These are phyloP conservation scores for Macadamia tetraphylla DNA, from an alignment of 164 flowering plant genomes.

Conservation along the genomic window DNA sequence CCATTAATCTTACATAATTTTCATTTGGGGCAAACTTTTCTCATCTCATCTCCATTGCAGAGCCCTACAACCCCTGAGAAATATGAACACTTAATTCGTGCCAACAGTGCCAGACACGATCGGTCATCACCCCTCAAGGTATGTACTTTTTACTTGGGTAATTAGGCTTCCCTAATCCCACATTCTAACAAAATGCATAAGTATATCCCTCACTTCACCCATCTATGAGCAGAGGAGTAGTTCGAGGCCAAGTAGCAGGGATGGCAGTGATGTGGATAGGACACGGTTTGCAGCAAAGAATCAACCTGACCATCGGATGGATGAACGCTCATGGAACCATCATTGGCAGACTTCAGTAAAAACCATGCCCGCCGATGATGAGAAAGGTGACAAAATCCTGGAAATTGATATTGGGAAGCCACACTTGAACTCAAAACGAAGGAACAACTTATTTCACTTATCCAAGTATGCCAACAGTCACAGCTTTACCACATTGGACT, in stretches of 20 bases:
- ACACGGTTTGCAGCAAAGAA: constrained; percentile 21
- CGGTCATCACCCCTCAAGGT: constrained; percentile 42
- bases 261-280: constrained; percentile 16
- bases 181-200: too few species aligned
- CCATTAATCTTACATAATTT: too few species aligned
- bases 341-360: constrained; percentile 15
- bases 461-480: constrained; percentile 25
- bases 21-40: not conserved
- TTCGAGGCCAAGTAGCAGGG: constrained; percentile 33
- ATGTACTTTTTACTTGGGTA: not conserved
- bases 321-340: constrained; percentile 28
- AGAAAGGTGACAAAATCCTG: constrained; percentile 58
- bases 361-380: constrained; percentile 34
- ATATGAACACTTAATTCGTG: constrained; percentile 19
- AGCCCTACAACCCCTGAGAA: constrained; percentile 36
- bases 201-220: not conserved
- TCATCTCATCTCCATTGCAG: constrained; percentile 19
- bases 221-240: constrained; percentile 38
- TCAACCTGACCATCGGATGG: constrained; percentile 58
- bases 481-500: constrained; percentile 30
- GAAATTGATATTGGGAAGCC: constrained; percentile 83
- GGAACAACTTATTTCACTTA: constrained; percentile 13
- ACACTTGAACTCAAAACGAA: constrained; percentile 26
- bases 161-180: too few species aligned
- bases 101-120: constrained; percentile 24